Conservation (phyloP, 495 filamentous ascomycete species). For the Pyrenula aspistea region DNA sequence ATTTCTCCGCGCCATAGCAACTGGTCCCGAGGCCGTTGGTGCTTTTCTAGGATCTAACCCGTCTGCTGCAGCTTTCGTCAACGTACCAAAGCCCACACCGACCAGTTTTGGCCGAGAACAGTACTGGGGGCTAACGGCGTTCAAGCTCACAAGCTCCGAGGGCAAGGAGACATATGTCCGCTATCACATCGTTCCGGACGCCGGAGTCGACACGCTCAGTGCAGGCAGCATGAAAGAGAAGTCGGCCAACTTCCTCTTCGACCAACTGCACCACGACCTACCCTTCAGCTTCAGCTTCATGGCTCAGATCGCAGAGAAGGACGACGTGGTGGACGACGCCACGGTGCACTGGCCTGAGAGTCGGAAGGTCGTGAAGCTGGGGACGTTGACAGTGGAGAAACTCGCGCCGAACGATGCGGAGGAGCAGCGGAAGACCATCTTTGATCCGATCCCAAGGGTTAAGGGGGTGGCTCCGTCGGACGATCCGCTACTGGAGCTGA, state of each 20-base stretch:
- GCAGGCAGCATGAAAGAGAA: constrained; percentile 19
- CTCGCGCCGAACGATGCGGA: constrained; percentile 17
- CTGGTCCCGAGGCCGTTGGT: constrained; percentile 13
- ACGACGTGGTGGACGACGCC: constrained; percentile 34
- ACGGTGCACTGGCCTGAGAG: constrained; percentile 39
- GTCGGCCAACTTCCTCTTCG: constrained; percentile 25
- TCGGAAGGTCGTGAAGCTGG: constrained; percentile 34
- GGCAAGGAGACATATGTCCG: constrained; percentile 32
- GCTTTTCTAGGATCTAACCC: constrained; percentile 30
- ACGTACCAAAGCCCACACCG: constrained; percentile 33
- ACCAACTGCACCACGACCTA: constrained; percentile 20
- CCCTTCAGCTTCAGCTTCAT: constrained; percentile 29
- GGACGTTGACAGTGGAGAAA: constrained; percentile 7
- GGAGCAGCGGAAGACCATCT: constrained; percentile 38
- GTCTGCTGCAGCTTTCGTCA: constrained; percentile 28
- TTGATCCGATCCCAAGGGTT: constrained; percentile 42
- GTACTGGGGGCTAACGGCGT: constrained; percentile 37
- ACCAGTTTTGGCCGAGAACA: constrained; percentile 28
- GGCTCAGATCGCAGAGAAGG: constrained; percentile 36
- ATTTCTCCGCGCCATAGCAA: constrained; percentile 25
- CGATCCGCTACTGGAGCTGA: constrained; percentile 40
- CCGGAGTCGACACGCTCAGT: constrained; percentile 21
- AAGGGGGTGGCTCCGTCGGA: constrained; percentile 10
- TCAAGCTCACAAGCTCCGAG: constrained; percentile 27
- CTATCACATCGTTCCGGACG: constrained; percentile 28